Base-by-base conservation (phyloP, 306 rosid genomes). In the Fragaria nilgerrensis region DNA sequence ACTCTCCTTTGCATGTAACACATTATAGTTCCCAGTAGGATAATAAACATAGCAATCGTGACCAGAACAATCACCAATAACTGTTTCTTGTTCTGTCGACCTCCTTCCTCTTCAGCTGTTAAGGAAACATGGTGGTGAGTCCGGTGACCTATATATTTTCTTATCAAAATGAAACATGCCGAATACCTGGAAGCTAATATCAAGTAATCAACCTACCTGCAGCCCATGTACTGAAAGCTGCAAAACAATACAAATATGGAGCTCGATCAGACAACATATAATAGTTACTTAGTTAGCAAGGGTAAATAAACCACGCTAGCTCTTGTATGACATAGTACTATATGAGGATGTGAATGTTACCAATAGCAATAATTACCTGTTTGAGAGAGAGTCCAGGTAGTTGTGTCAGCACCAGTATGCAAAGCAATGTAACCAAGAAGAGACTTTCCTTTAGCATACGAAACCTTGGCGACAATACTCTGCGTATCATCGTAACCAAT, bases 401-500 rank as follows among this genome's bases (percentile, higher is more conserved):
- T 13, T 44, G 76, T 9, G 48, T 82, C 86, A 2, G 53, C 74
- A 4, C 80, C 79, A 6, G 71, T 72, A 41, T 82, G 85, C 88
- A 86, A 85, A 1, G 81, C 86, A 70, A 82, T 82, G 80, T 85
- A 82, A 32, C 86, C 89, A 34, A 79, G 84, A 79, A 85, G 65
- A 1, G 61, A 81, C 29, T 43, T 77, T 27, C 25, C 55, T 48
- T 85, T 85, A 0, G 84, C 86, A 73, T 85, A 85, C 2, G 69
- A 16, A n/a, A 85, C 86, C 76, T 85, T 86, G 36, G 75, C 45
- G 15, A 55, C 47, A 6, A 80, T 74, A 66, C 82, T 82, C 77
- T 80, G 45, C 4, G 71, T 76, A 15, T 82, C 86, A 64, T 82
- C 86, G 39, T 77, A 85, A 22, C 86, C 86, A 41, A 85, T 82